Evolutionary conservation across 768 basidiomycete species (phyloP), one percentile per base, ranked within the genome.

Genomic region (Austroboletus festivus): DNA sequence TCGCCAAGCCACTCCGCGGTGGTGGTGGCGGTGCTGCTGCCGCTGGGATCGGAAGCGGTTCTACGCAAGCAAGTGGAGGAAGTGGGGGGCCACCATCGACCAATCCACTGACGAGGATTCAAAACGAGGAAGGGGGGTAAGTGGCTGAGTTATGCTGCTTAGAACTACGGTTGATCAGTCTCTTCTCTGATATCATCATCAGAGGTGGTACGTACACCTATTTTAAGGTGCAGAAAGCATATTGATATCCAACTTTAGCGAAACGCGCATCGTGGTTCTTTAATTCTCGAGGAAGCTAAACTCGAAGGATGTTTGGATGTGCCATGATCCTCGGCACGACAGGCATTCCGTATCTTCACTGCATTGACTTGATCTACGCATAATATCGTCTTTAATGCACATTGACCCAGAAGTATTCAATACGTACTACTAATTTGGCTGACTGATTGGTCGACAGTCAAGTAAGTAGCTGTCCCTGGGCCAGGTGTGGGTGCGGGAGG

Each of bases 211-310:
- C 55, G 66, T 68, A 55, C 42, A 35, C 16, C 20, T 20, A 18
- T 46, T 46, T 57, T 38, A 50, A 28, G 48, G 47, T 44, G 38
- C 59, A 55, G 47, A 43, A 48, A 34, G 44, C 44, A 54, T 50
- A 42, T 41, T 64, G 47, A 64, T 61, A 71, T 70, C 64, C 30
- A 41, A 52, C 62, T 58, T 33, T 69, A 89, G 89, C 87, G 56
- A 93, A 93, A 73, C 88, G 90, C 53, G 88, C 90, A 44, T 93
- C 90, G 49, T 93, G 90, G 90, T 93, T 93, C 72, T 93, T 93
- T 77, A 87, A 85, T 68, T 83, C 87, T 56, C 83, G 86, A 66
- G 85, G 72, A 79, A 61, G 60, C 53, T 71, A n/a, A n/a, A n/a
- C n/a, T n/a, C n/a, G 61, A 60, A 55, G 53, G 44, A 47, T 31